Evolutionary conservation across 1,284 basidiomycete genomes (phyloP).

Genomic region (Pterulicium gracile): DNA sequence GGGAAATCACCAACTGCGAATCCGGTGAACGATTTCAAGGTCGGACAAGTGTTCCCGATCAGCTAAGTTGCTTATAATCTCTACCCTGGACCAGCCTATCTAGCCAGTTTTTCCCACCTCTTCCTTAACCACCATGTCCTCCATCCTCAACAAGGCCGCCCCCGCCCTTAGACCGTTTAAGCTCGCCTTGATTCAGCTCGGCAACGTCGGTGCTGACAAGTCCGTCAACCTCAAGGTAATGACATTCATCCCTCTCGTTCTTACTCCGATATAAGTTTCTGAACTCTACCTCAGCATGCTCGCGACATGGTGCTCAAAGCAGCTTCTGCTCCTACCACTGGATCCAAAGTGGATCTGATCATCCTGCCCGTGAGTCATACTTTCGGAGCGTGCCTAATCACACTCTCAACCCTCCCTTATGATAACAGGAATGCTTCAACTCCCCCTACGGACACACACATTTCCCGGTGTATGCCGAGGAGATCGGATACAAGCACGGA

Average conservation of each 20-base stretch:
- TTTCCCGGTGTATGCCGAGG: conserved; percentile 81
- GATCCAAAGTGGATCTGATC: conserved; percentile 62
- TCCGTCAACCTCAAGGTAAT: conserved; percentile 46
- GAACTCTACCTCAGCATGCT: conserved; percentile 40
- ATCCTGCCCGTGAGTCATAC: conserved; percentile 68
- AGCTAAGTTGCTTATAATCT: neutral
- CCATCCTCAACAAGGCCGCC: conserved; percentile 10
- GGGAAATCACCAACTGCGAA: no score
- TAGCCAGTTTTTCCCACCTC: neutral
- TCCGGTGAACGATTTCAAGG: no score
- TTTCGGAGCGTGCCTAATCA: conserved; percentile 1
- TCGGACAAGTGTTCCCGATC: neutral
- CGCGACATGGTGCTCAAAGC: conserved; percentile 70
- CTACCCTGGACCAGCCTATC: no score
- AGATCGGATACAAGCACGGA: conserved; percentile 51
- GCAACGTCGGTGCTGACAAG: conserved; percentile 61
- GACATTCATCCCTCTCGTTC: neutral
- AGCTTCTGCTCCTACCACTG: conserved; percentile 28
- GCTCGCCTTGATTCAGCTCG: conserved; percentile 82
- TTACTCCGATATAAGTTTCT: neutral
- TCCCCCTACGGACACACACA: conserved; percentile 87
- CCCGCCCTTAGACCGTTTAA: conserved; percentile 63
- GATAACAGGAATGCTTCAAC: conserved; percentile 99
- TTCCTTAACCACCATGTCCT: conserved; percentile 10
- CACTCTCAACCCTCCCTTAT: neutral